Percentiles rank a stretch among this genome's conserved stretches.
Conservation (phyloP, 495 filamentous ascomycete species). For the Penicillium lividum region DNA sequence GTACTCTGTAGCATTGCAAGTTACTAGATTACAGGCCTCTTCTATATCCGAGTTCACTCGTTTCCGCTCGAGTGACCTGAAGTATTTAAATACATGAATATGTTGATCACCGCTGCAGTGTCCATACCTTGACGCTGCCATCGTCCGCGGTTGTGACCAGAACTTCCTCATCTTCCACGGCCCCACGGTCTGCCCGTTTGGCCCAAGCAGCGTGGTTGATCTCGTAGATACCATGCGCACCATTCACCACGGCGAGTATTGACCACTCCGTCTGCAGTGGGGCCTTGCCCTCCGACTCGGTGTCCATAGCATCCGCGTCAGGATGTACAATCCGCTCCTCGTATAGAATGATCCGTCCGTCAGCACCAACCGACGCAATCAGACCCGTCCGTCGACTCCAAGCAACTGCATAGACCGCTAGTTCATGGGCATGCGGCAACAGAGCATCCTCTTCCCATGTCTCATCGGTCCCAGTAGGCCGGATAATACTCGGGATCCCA, state of each 20-base stretch:
- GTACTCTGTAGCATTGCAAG: not conserved
- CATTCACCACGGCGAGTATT: constrained; percentile 61
- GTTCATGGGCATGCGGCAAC: constrained; percentile 72
- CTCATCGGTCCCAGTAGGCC: constrained; percentile 68
- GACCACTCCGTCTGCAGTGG: constrained; percentile 60
- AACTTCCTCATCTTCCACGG: constrained; percentile 61
- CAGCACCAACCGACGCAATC: constrained; percentile 80
- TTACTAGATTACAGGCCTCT: not conserved
- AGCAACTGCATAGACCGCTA: constrained; percentile 74
- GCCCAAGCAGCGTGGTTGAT: constrained; percentile 87
- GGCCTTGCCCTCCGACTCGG: constrained; percentile 20
- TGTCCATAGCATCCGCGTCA: constrained; percentile 42
- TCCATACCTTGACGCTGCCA: constrained; percentile 74
- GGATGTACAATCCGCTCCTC: constrained; percentile 52
- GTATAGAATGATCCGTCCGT: constrained; percentile 83
- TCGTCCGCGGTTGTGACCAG: constrained; percentile 81
- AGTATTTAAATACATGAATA: not conserved
- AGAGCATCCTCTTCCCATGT: constrained; percentile 73
- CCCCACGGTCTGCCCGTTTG: constrained; percentile 41
- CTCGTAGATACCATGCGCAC: constrained; percentile 87
- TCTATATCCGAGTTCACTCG: not conserved
- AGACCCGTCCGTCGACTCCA: constrained; percentile 78
- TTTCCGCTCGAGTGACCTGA: not conserved
- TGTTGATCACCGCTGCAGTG: constrained; percentile 34
- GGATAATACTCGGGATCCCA: constrained; percentile 78